Percentiles rank a stretch among this genome's conserved stretches.
Conservation (phyloP, 305 asterid species). For the Fraxinus ornus region DNA sequence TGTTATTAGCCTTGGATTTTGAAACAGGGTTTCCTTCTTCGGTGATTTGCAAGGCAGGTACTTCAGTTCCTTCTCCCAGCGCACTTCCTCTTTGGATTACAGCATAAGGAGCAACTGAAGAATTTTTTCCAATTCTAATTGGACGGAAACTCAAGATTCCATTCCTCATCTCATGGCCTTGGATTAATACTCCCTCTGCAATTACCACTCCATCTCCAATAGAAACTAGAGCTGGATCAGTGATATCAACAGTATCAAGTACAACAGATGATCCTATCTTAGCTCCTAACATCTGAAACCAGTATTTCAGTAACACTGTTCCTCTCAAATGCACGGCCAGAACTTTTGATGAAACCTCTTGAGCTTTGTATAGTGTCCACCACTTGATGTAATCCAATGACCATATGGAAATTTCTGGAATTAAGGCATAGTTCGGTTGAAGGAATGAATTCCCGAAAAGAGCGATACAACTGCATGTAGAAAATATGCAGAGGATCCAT, state of each 20-base stretch:
- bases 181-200: conserved; percentile 67
- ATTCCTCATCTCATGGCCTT: conserved; percentile 66
- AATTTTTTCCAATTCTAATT: conserved; percentile 53
- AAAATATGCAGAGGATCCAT: conserved; percentile 65
- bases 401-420: conserved; percentile 55
- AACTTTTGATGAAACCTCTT: conserved; percentile 65
- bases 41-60: conserved; percentile 49
- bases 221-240: conserved; percentile 71
- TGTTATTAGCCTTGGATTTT: conserved; percentile 35
- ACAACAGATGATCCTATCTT: conserved; percentile 65
- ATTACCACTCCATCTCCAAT: conserved; percentile 60
- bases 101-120: conserved; percentile 59
- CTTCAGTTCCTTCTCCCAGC: conserved; percentile 48
- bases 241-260: conserved; percentile 64
- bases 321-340: conserved; percentile 82
- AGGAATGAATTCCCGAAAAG: conserved; percentile 66
- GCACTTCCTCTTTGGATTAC: conserved; percentile 59
- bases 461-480: conserved; percentile 56
- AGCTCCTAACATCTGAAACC: conserved; percentile 77
- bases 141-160: conserved; percentile 57
- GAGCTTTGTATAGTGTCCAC: conserved; percentile 82
- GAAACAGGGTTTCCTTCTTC: conserved; percentile 37
- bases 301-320: conserved; percentile 61
- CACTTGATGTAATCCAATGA: conserved; percentile 69
- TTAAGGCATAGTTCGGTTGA: conserved; percentile 66